Base-by-base conservation (phyloP, 2,329 filamentous ascomycete genomes). In the Moelleriella libera region DNA sequence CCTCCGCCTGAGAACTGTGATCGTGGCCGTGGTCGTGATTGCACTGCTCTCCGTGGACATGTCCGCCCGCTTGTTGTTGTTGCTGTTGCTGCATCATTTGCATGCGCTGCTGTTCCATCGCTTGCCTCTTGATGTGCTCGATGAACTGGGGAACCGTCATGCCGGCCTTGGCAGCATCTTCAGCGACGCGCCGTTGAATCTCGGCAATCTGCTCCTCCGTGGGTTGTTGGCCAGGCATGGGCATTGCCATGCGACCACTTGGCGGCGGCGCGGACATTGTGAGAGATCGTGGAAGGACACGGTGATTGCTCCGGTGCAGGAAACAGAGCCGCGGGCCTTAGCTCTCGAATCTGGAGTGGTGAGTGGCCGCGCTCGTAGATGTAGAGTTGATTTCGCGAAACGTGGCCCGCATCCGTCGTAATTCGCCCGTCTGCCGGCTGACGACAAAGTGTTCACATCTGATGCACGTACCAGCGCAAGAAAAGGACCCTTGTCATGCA, bases 121-220 rank as follows among this genome's bases (percentile, higher is more conserved):
- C 71, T 57, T 80, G 75, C 55, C 68, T 70, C 63, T 78, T 79
- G 57, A 83, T 69, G 50, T 79, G 75, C 60, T 83, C 80, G 58
- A 94, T 77, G 62, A 94, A 95, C 65, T 95, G 75, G 43, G 83
- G 87, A 1, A 92, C 82, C 6, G 83, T 80, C 76, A 97, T 81
- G 62, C 89, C 89, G 53, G 82, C 78, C 67, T 85, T 88, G 59
- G 85, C 74, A 45, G 90, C 90, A 66, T 96, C 89, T 45, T 78
- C 76, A 45, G 83, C 83, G 43, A 96, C 70, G 65, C 92, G 84
- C 57, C 81, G 78, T 64, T 94, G 86, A 75, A 96, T 92, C 48
- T 76, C 75, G 48, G 79, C 78, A 53, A 95, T 85, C 69, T 96
- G 88, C 68, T 95, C 84, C 45, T 85, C 88, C 21, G 82, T 80